Conservation (phyloP, 495 filamentous ascomycete species). For the Trypethelium eluteriae region DNA sequence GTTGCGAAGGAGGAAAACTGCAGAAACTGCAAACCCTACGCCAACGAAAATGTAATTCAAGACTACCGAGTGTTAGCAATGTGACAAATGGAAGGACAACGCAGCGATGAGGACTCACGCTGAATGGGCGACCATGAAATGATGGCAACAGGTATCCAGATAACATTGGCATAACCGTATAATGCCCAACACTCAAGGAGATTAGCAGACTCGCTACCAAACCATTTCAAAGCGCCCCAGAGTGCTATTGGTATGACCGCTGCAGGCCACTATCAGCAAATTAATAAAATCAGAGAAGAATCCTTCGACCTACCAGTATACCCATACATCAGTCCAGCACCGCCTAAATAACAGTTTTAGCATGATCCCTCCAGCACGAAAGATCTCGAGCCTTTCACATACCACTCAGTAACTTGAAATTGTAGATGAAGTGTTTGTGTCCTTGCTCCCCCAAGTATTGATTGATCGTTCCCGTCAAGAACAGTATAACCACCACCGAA, state of each 20-base stretch:
- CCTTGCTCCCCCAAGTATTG: constrained; percentile 65
- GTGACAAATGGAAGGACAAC: background rate
- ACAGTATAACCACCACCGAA: constrained; percentile 90
- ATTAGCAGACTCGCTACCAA: constrained; percentile 79
- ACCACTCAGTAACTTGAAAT: constrained; percentile 75
- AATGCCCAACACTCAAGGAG: constrained; percentile 88
- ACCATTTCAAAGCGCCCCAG: constrained; percentile 88
- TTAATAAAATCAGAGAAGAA: background rate
- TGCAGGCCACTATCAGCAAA: background rate
- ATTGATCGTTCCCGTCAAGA: constrained; percentile 88
- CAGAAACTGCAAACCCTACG: constrained; percentile 78
- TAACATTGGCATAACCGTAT: constrained; percentile 90
- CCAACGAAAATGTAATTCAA: constrained; percentile 92
- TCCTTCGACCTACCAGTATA: constrained; percentile 50
- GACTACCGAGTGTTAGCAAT: constrained; percentile 32
- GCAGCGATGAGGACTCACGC: constrained; percentile 28
- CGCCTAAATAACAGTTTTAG: constrained; percentile 44
- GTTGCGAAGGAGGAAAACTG: constrained; percentile 82
- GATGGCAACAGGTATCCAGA: constrained; percentile 92
- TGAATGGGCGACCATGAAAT: constrained; percentile 79
- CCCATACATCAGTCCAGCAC: constrained; percentile 79
- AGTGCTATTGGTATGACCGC: constrained; percentile 71
- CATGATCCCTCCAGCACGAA: background rate
- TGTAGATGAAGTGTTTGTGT: constrained; percentile 65
- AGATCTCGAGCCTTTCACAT: constrained; percentile 67